phyloP scores from a whole-genome alignment of 208 protist species.

The Leishmania arabica region DNA sequence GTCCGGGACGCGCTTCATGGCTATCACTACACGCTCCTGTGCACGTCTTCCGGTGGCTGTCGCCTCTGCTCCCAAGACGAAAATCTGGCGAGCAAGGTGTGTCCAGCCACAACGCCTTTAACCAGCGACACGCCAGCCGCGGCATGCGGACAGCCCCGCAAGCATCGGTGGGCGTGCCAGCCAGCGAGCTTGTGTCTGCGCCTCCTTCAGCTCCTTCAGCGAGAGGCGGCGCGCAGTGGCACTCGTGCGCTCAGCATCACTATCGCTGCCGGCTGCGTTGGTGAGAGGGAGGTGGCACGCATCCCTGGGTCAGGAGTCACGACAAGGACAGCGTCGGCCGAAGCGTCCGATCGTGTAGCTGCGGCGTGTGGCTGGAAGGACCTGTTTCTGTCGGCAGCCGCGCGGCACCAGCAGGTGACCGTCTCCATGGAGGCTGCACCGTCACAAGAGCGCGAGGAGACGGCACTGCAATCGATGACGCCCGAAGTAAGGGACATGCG shows the following conservation, averaged over 20 bases:
- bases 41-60: constrained; percentile 1
- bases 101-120: not conserved
- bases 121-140: not conserved
- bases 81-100: not conserved
- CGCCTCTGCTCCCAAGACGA: not conserved
- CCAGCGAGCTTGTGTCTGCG: constrained; percentile 9
- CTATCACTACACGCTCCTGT: constrained; percentile 27
- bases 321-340: not conserved
- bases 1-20: constrained; percentile 21
- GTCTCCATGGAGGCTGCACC: constrained; percentile 3
- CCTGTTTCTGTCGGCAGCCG: constrained; percentile 1
- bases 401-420: constrained; percentile 8
- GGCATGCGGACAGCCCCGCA: not conserved
- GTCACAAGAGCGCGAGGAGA: not conserved
- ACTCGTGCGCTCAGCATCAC: constrained; percentile 15
- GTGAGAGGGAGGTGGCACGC: not conserved
- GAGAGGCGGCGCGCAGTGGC: constrained; percentile 13
- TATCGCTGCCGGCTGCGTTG: constrained; percentile 14
- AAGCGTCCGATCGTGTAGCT: not conserved
- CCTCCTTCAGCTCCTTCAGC: constrained; percentile 21
- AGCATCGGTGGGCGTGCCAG: not conserved
- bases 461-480: not conserved
- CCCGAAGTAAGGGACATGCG: not conserved
- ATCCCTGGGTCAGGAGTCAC: not conserved
- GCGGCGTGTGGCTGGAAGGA: constrained; percentile 6